These are phyloP conservation scores for Filobasidium wieringae DNA, from an alignment of 768 basidiomycete genomes.

Conservation along the genomic window DNA sequence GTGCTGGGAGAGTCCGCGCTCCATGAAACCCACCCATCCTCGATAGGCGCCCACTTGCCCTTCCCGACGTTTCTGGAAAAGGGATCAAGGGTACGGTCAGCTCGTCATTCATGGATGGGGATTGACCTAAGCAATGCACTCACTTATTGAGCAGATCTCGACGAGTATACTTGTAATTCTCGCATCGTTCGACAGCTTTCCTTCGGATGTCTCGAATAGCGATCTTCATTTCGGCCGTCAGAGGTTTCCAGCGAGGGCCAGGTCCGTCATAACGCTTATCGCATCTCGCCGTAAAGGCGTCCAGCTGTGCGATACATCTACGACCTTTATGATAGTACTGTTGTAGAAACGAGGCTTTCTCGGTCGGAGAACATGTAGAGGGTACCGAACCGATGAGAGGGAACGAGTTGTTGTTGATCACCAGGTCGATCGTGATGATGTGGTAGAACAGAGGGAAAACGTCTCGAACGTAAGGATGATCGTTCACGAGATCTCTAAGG, in stretches of 20 bases:
- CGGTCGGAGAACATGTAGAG: constrained; percentile 25
- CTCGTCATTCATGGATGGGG: no score
- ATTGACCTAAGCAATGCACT: constrained; percentile 11
- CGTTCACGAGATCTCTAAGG: constrained; percentile 27
- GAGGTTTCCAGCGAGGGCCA: constrained; percentile 29
- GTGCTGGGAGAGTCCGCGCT: constrained; percentile 13
- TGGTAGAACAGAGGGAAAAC: constrained; percentile 37
- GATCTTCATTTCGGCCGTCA: constrained; percentile 32
- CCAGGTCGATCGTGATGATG: constrained; percentile 34
- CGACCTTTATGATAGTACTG: constrained; percentile 34
- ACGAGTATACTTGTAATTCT: constrained; percentile 40
- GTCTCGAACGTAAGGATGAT: constrained; percentile 28
- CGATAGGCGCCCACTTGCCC: constrained; percentile 37
- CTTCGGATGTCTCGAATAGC: constrained; percentile 35
- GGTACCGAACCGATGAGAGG: constrained; percentile 38
- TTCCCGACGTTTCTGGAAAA: constrained; percentile 29
- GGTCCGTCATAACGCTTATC: constrained; percentile 37
- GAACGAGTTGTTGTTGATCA: constrained; percentile 37
- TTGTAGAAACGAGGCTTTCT: constrained; percentile 31
- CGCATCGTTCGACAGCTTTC: constrained; percentile 36
- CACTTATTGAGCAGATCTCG: constrained; percentile 38
- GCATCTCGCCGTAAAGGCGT: constrained; percentile 32
- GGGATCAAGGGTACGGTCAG: neutral
- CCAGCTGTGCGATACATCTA: constrained; percentile 33
- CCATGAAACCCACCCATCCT: constrained; percentile 33